Percentiles rank a stretch among this genome's conserved stretches.
Evolutionary conservation across 306 rosid genomes (phyloP).

Genomic region (Cicer cuneatum): DNA sequence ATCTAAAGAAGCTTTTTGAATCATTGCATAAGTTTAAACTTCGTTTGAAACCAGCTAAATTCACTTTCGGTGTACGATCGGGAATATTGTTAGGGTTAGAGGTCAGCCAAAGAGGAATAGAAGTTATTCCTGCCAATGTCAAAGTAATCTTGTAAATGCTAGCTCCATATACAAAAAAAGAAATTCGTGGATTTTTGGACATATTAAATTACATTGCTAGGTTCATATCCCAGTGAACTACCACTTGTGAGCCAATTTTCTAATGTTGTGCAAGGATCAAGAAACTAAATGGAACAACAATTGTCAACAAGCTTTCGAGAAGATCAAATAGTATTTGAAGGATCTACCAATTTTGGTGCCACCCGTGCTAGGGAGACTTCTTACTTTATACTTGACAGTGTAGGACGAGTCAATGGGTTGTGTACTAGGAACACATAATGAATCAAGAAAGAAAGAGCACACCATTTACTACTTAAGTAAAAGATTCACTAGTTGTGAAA

Average conservation of each 20-base stretch:
- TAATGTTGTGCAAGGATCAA: too few relatives aligned
- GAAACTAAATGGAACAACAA: too few relatives aligned
- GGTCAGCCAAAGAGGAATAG: not conserved
- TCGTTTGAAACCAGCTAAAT: not conserved
- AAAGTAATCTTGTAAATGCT: not conserved
- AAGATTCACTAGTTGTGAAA: not conserved
- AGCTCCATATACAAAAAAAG: not conserved
- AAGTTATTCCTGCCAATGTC: not conserved
- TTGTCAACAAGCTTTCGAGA: too few relatives aligned
- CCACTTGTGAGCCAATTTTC: not conserved
- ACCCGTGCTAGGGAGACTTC: not conserved
- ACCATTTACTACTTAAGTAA: not conserved
- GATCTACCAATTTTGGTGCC: not conserved
- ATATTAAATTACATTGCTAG: not conserved
- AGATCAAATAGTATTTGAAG: not conserved
- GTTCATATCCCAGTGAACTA: not conserved
- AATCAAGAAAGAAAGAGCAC: not conserved
- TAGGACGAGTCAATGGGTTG: not conserved
- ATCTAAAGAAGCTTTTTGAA: not conserved
- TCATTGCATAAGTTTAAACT: not conserved
- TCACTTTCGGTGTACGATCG: not conserved
- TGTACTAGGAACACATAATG: not conserved
- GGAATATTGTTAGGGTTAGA: not conserved
- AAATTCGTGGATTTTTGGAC: not conserved
- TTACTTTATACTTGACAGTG: not conserved